Conservation (phyloP, 352 stramenopile genomes). For the Pythium phragmiticola region DNA sequence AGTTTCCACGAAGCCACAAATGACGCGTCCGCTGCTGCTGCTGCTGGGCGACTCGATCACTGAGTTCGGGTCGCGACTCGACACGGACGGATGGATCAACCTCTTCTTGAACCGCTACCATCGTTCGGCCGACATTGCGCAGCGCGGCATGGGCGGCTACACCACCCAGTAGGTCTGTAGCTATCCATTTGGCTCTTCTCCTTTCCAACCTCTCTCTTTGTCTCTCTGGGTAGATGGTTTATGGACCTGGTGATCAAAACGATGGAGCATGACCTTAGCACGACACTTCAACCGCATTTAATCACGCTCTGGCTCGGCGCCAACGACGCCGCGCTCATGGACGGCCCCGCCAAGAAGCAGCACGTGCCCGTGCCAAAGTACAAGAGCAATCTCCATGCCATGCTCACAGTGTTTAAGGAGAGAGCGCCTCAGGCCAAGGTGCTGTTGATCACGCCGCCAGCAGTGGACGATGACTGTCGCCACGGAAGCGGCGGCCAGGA, state of each 20-base stretch:
- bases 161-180: slow-evolving; percentile 31
- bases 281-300: slow-evolving; percentile 25
- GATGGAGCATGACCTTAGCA: slow-evolving; percentile 30
- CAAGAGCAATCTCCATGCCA: slow-evolving; percentile 38
- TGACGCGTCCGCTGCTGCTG: slow-evolving; percentile 40
- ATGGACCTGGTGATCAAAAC: slow-evolving; percentile 32
- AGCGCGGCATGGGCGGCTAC: slow-evolving; percentile 55
- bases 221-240: slow-evolving; percentile 21
- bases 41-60: slow-evolving; percentile 72
- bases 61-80: slow-evolving; percentile 35
- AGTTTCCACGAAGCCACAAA: not conserved
- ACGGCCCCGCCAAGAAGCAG: slow-evolving; percentile 33
- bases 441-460: slow-evolving; percentile 55
- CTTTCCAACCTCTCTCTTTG: not conserved
- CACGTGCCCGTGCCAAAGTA: slow-evolving; percentile 50
- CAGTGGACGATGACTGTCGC: slow-evolving; percentile 42
- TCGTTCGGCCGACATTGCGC: slow-evolving; percentile 48
- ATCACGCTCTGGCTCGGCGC: slow-evolving; percentile 51
- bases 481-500: slow-evolving; percentile 27
- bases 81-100: slow-evolving; percentile 43
- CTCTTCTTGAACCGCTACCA: slow-evolving; percentile 55
- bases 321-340: slow-evolving; percentile 46
- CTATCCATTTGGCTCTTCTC: no score
- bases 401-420: slow-evolving; percentile 30
- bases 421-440: slow-evolving; percentile 34